phyloP scores from a whole-genome alignment of 2,329 filamentous ascomycete species.

The Colletotrichum nymphaeae region DNA sequence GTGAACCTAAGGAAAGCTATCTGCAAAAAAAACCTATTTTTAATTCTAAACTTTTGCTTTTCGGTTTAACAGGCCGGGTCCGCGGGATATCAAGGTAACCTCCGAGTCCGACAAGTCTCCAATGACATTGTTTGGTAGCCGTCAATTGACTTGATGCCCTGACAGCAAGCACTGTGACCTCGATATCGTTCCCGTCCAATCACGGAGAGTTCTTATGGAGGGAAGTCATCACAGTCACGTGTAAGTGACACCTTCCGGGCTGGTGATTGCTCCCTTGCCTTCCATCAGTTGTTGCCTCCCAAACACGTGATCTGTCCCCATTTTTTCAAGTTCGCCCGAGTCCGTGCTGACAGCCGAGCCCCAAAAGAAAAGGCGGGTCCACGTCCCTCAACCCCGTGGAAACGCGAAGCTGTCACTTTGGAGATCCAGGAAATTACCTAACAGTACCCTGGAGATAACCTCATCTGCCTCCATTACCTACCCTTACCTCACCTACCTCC shows the following conservation, averaged over 20 bases:
- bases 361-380: slow-evolving; percentile 6
- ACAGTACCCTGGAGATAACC: slow-evolving; percentile 23
- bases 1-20: neutral
- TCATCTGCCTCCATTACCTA: slow-evolving; percentile 22
- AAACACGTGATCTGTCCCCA: neutral
- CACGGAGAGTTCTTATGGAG: neutral
- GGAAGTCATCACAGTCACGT: slow-evolving; percentile 1
- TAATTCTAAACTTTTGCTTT: neutral
- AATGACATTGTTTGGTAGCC: neutral
- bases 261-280: neutral
- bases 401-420: slow-evolving; percentile 34
- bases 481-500: neutral
- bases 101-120: neutral
- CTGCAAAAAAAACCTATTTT: neutral
- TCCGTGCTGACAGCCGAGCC: neutral
- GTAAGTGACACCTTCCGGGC: neutral
- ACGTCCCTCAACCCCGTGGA: neutral
- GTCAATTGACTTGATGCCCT: neutral
- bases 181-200: neutral
- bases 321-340: slow-evolving; percentile 9
- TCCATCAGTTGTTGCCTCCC: neutral
- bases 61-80: neutral
- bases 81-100: neutral
- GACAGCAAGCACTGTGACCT: neutral
- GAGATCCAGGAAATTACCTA: slow-evolving; percentile 31